Evolutionary conservation across 164 flowering plant genomes (phyloP).

Genomic region (Tetracentron sinense): DNA sequence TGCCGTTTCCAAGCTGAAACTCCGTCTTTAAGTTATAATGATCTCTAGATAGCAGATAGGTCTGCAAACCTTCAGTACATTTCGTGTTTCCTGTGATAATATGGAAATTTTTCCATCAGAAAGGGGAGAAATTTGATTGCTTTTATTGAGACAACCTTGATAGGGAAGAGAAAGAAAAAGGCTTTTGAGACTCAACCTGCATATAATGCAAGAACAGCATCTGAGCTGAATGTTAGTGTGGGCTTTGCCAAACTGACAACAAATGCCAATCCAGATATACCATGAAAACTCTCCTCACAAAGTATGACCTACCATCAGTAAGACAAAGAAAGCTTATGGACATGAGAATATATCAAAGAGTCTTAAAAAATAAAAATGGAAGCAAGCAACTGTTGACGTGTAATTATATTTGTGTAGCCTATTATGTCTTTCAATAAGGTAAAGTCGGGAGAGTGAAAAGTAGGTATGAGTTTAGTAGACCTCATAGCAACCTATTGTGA

Average conservation of each 20-base stretch:
- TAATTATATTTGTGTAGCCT: background rate
- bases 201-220: slow-evolving; percentile 48
- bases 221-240: slow-evolving; percentile 40
- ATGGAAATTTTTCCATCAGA: slow-evolving; percentile 7
- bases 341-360: background rate
- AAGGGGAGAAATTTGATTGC: background rate
- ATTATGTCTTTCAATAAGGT: background rate
- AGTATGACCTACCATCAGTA: slow-evolving; percentile 48
- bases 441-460: background rate
- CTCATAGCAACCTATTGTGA: background rate
- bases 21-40: slow-evolving; percentile 57
- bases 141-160: background rate
- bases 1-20: slow-evolving; percentile 57
- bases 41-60: slow-evolving; percentile 64
- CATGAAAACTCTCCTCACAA: slow-evolving; percentile 61
- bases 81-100: slow-evolving; percentile 42
- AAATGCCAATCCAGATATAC: slow-evolving; percentile 53
- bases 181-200: slow-evolving; percentile 34
- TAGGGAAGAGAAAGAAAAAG: background rate
- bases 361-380: background rate
- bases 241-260: slow-evolving; percentile 56
- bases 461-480: background rate
- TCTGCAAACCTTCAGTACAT: slow-evolving; percentile 40
- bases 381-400: background rate
- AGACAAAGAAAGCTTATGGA: background rate